Evolutionary conservation across 345 rosid species (phyloP).

Genomic region (Lepidium didymum): DNA sequence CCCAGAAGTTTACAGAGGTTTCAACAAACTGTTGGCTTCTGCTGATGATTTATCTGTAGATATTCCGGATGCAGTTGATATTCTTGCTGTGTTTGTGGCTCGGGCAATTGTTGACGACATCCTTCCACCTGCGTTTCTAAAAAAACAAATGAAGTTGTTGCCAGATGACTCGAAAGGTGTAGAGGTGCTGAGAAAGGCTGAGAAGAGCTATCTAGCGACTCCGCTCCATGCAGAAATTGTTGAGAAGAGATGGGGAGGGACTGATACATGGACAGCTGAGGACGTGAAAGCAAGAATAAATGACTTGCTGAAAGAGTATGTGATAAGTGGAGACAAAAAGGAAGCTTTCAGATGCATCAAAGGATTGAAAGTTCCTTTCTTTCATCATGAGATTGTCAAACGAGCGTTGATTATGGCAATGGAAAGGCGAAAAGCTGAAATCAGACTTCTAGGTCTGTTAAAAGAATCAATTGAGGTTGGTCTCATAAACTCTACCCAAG

Average conservation of each 20-base stretch:
- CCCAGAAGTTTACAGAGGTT: conserved; percentile 63
- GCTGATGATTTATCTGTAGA: conserved; percentile 82
- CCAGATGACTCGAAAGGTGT: conserved; percentile 50
- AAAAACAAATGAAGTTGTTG: conserved; percentile 41
- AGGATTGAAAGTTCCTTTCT: conserved; percentile 75
- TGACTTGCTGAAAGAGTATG: conserved; percentile 56
- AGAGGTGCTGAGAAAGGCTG: conserved; percentile 59
- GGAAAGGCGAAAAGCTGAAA: conserved; percentile 60
- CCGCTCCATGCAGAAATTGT: conserved; percentile 74
- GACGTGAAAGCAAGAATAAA: conserved; percentile 66
- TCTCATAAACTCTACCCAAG: conserved; percentile 69
- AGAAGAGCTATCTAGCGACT: conserved; percentile 67
- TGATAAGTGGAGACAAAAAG: conserved; percentile 61
- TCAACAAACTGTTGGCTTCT: conserved; percentile 54
- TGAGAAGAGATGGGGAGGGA: conserved; percentile 75
- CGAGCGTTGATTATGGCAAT: conserved; percentile 67
- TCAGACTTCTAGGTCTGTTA: conserved; percentile 46
- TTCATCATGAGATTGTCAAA: conserved; percentile 83
- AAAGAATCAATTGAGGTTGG: conserved; percentile 61
- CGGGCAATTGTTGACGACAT: conserved; percentile 87
- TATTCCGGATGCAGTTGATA: conserved; percentile 69
- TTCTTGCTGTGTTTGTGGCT: conserved; percentile 69
- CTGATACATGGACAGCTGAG: conserved; percentile 73
- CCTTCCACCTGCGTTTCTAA: conserved; percentile 72
- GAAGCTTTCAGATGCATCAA: conserved; percentile 79